A percentile compares a stretch with the other conserved stretches of the same genome.
These are phyloP conservation scores for Elaeis oleifera DNA, from an alignment of 202 grass and related monocot species.

Conservation along the genomic window DNA sequence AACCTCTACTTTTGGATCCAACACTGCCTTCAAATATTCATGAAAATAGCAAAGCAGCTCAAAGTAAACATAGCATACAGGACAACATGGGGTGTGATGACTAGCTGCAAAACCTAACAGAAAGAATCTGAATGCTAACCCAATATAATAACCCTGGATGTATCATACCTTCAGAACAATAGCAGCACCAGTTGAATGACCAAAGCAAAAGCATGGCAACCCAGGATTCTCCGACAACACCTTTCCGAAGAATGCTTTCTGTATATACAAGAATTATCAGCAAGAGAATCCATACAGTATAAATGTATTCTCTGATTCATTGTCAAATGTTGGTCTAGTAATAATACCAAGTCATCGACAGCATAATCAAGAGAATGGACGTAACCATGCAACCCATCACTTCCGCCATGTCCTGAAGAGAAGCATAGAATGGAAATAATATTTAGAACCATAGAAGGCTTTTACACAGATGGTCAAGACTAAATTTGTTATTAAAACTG, in stretches of 20 bases:
- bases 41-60: background rate
- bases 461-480: no score
- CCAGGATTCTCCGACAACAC: conserved; percentile 47
- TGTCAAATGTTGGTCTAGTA: background rate
- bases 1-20: conserved; percentile 64
- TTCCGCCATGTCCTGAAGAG: conserved; percentile 77
- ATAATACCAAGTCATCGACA: conserved; percentile 60
- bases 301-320: background rate
- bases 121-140: no score
- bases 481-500: no score
- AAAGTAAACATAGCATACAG: no score
- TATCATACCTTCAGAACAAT: conserved; percentile 73
- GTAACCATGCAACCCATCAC: conserved; percentile 87
- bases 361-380: conserved; percentile 90
- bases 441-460: no score
- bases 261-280: conserved; percentile 6
- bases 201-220: conserved; percentile 73
- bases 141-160: no score
- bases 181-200: conserved; percentile 83
- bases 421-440: conserved; percentile 9
- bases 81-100: no score
- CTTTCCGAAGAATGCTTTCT: conserved; percentile 85
- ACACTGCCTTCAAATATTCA: conserved; percentile 41
- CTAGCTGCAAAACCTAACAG: no score
- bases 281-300: background rate